phyloP scores from a whole-genome alignment of 495 filamentous ascomycete genomes.

The Podospora sp. region DNA sequence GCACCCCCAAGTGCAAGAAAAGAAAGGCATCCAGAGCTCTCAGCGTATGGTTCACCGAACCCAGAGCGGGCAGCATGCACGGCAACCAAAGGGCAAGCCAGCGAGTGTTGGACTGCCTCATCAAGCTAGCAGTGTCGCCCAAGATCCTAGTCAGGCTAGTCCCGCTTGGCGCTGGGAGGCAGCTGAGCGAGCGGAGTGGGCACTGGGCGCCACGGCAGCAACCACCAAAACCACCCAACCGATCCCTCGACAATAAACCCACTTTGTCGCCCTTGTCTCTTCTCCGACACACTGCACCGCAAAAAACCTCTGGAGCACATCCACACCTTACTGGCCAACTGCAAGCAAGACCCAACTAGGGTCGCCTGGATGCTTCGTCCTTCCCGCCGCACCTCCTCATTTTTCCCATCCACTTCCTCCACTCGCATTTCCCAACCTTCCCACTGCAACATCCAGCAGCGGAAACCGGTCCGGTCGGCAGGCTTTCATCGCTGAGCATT shows the following conservation, averaged over 20 bases:
- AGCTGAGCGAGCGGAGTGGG: not conserved
- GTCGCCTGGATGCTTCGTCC: conserved; percentile 29
- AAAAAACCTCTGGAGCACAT: conserved; percentile 26
- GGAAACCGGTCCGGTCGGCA: not conserved
- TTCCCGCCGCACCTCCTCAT: conserved; percentile 42
- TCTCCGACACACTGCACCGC: conserved; percentile 28
- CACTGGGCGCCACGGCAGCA: not conserved
- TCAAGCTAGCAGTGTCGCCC: not conserved
- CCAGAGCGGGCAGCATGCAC: conserved; percentile 11
- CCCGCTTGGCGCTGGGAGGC: not conserved
- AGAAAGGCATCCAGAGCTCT: conserved; percentile 7
- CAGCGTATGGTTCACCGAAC: conserved; percentile 19
- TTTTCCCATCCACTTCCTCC: conserved; percentile 38
- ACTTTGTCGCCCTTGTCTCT: conserved; percentile 22
- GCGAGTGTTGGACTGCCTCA: conserved; percentile 5
- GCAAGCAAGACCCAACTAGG: conserved; percentile 31
- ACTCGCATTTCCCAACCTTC: conserved; percentile 9
- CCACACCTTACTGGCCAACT: conserved; percentile 38
- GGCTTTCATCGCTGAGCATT: conserved; percentile 12
- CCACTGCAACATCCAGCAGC: not conserved
- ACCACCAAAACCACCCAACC: not conserved
- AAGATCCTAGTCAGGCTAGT: conserved; percentile 16
- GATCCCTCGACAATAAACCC: conserved; percentile 25
- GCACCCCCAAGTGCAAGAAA: conserved; percentile 8
- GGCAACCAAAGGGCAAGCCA: not conserved